phyloP scores from a whole-genome alignment of 176 grass and related monocot species.

The Juncus inflexus region DNA sequence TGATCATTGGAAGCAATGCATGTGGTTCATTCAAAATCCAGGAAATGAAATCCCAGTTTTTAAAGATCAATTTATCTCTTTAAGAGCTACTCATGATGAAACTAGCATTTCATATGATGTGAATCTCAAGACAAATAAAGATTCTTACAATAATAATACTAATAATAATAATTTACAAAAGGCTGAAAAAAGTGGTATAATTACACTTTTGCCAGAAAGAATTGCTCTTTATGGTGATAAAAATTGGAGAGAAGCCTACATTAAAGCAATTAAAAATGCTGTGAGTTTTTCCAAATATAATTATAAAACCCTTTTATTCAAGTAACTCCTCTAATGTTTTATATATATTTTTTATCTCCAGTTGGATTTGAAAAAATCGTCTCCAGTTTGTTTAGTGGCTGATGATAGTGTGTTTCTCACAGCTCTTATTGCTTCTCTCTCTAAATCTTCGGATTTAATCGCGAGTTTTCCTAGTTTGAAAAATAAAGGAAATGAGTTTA shows the following conservation, averaged over 20 bases:
- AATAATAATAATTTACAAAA: constrained; percentile 16
- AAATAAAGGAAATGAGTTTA: constrained; percentile 53
- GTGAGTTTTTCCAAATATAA: constrained; percentile 43
- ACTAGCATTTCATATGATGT: constrained; percentile 72
- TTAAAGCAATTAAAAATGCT: constrained; percentile 46
- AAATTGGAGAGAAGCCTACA: constrained; percentile 60
- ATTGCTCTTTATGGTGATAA: constrained; percentile 78
- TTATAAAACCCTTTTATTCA: constrained; percentile 13
- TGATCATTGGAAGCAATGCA: constrained; percentile 96
- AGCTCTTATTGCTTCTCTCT: constrained; percentile 51
- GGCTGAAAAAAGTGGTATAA: constrained; percentile 28
- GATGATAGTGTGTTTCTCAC: constrained; percentile 88
- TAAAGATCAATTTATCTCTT: constrained; percentile 50
- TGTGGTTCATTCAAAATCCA: constrained; percentile 69
- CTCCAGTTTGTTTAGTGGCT: constrained; percentile 64
- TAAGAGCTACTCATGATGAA: constrained; percentile 69
- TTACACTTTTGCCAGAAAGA: constrained; percentile 67
- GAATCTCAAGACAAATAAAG: constrained; percentile 22
- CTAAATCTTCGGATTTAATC: constrained; percentile 60
- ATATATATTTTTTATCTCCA: constrained; percentile 34
- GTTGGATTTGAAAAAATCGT: constrained; percentile 44
- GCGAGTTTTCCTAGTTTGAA: constrained; percentile 66
- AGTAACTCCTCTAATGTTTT: constrained; percentile 14
- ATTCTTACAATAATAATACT: background rate
- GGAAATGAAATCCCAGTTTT: constrained; percentile 23